Percentiles rank a stretch among this genome's conserved stretches.
Evolutionary conservation across 257 asterid species (phyloP).

Genomic region (Eucommia ulmoides): DNA sequence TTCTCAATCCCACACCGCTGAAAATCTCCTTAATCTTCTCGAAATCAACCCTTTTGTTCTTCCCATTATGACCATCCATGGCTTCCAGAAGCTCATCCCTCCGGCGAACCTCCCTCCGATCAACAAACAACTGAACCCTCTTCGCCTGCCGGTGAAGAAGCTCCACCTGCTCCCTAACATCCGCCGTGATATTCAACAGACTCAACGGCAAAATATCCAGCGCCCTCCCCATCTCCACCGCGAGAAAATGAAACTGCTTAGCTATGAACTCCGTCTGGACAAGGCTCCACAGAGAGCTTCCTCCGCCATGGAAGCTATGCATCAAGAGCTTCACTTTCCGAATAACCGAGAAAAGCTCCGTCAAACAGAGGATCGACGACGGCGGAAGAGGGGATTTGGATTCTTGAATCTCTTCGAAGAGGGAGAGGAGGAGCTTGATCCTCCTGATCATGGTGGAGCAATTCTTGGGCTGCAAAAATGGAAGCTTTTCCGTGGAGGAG

Average conservation of each 20-base stretch:
- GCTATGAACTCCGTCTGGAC: slow-evolving; percentile 50
- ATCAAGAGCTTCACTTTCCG: slow-evolving; percentile 35
- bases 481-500: slow-evolving; percentile 23
- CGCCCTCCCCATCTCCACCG: slow-evolving; percentile 59
- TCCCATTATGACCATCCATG: slow-evolving; percentile 22
- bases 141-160: slow-evolving; percentile 71
- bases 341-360: slow-evolving; percentile 51
- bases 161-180: slow-evolving; percentile 72
- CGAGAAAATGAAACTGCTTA: slow-evolving; percentile 34
- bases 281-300: slow-evolving; percentile 64
- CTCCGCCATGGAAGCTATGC: slow-evolving; percentile 39
- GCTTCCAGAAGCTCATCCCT: slow-evolving; percentile 48
- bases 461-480: slow-evolving; percentile 41
- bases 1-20: slow-evolving; percentile 39
- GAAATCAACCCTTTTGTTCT: slow-evolving; percentile 26
- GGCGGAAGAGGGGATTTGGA: slow-evolving; percentile 49
- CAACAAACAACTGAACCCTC: slow-evolving; percentile 35
- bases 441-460: slow-evolving; percentile 44
- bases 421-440: slow-evolving; percentile 44
- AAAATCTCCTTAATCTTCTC: slow-evolving; percentile 23
- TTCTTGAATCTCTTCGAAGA: slow-evolving; percentile 68
- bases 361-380: slow-evolving; percentile 55
- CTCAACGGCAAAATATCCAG: slow-evolving; percentile 75
- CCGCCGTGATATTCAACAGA: slow-evolving; percentile 46
- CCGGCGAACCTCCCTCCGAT: slow-evolving; percentile 28